Conservation (phyloP, 1,284 basidiomycete genomes). For the Pseudozyma sp. region DNA sequence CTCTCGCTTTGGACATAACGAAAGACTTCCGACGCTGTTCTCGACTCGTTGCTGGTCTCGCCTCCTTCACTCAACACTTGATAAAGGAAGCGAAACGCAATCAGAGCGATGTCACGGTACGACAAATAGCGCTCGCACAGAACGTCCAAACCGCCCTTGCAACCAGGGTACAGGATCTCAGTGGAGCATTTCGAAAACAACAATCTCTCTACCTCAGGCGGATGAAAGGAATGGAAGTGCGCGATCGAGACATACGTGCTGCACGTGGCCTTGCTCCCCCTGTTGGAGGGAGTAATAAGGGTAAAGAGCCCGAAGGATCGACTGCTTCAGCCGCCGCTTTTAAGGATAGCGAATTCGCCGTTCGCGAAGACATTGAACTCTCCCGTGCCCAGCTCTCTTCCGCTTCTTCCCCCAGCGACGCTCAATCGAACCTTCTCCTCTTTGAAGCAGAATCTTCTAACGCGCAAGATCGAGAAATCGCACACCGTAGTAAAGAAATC, state of each 20-base stretch:
- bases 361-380: slow-evolving; percentile 64
- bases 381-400: slow-evolving; percentile 13
- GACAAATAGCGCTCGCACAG: slow-evolving; percentile 74
- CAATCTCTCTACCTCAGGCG: slow-evolving; percentile 97
- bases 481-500: slow-evolving; percentile 77
- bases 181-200: slow-evolving; percentile 93
- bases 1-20: slow-evolving; percentile 87
- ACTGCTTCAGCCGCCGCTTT: slow-evolving; percentile 9
- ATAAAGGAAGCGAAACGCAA: slow-evolving; percentile 70
- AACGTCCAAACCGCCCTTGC: slow-evolving; percentile 98
- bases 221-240: slow-evolving; percentile 73
- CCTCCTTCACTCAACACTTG: slow-evolving; percentile 71
- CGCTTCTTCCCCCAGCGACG: neutral
- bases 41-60: slow-evolving; percentile 52
- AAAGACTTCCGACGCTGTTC: slow-evolving; percentile 61
- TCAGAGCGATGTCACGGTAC: slow-evolving; percentile 51
- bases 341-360: slow-evolving; percentile 52
- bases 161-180: slow-evolving; percentile 91
- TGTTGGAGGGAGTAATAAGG: neutral
- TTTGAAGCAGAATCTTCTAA: slow-evolving; percentile 14
- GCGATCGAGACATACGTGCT: slow-evolving; percentile 55
- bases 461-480: slow-evolving; percentile 40
- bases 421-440: slow-evolving; percentile 20
- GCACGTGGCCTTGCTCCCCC: slow-evolving; percentile 24
- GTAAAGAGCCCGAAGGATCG: slow-evolving; percentile 8